These are phyloP conservation scores for Mortierella sp. DNA, from an alignment of 371 early-diverging fungal genomes.

Conservation along the genomic window DNA sequence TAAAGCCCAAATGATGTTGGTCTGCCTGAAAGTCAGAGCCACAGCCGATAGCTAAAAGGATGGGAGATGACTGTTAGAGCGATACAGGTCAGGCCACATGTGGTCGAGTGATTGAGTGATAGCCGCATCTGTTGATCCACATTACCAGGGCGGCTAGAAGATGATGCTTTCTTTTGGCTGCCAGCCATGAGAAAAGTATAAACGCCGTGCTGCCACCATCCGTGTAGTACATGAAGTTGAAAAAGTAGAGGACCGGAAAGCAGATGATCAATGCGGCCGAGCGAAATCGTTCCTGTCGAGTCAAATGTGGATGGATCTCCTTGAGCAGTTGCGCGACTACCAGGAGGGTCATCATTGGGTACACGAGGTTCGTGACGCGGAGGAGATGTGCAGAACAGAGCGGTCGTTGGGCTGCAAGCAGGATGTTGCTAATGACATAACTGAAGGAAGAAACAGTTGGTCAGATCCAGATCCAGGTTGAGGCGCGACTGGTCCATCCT, in stretches of 20 bases:
- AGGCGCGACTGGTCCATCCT: not conserved
- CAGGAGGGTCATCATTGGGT: constrained; percentile 62
- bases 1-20: constrained; percentile 89
- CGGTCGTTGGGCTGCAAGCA: constrained; percentile 21
- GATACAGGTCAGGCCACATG: not conserved
- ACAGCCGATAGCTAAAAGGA: constrained; percentile 59
- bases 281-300: constrained; percentile 19
- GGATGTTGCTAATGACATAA: constrained; percentile 59
- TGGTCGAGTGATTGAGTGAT: not conserved
- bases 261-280: constrained; percentile 69
- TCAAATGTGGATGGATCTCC: constrained; percentile 53
- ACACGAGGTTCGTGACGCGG: constrained; percentile 70
- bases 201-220: constrained; percentile 87
- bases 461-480: not conserved
- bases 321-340: constrained; percentile 55
- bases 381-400: constrained; percentile 63
- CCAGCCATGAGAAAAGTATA: constrained; percentile 75
- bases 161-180: constrained; percentile 62
- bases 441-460: constrained; percentile 26
- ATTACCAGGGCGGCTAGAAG: constrained; percentile 64
- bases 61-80: no score
- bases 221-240: constrained; percentile 90
- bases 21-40: constrained; percentile 86
- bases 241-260: constrained; percentile 89
- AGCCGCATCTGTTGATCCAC: not conserved